phyloP scores from a whole-genome alignment of 768 basidiomycete species.

The Candolleomyces efflorescens region DNA sequence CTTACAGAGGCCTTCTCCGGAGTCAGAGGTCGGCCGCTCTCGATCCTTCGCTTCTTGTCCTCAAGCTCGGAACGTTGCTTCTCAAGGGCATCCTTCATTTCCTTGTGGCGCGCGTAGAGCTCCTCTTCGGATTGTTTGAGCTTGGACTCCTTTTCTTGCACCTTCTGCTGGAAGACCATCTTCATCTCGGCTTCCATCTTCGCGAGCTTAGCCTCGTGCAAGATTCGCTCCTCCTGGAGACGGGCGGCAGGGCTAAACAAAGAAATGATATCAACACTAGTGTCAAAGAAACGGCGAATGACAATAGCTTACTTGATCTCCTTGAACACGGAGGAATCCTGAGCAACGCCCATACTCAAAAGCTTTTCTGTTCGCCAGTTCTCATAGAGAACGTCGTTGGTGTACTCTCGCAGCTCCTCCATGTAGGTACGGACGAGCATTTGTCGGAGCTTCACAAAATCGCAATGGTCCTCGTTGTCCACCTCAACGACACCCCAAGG shows the following conservation, averaged over 20 bases:
- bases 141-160: slow-evolving; percentile 98
- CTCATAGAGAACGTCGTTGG: slow-evolving; percentile 94
- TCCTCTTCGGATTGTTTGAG: slow-evolving; percentile 99
- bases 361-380: slow-evolving; percentile 98
- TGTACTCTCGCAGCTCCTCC: slow-evolving; percentile 98
- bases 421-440: slow-evolving; percentile 99
- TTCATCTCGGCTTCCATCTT: slow-evolving; percentile 99
- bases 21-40: slow-evolving; percentile 90
- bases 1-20: slow-evolving; percentile 88
- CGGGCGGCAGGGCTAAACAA: slow-evolving; percentile 82
- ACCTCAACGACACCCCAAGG: slow-evolving; percentile 99
- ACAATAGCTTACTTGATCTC: slow-evolving; percentile 85
- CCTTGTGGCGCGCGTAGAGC: slow-evolving; percentile 95
- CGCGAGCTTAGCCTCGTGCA: slow-evolving; percentile 95
- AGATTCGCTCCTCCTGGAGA: slow-evolving; percentile 90
- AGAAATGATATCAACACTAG: slow-evolving; percentile 1
- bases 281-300: not conserved
- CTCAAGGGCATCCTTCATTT: slow-evolving; percentile 99
- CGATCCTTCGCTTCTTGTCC: slow-evolving; percentile 96
- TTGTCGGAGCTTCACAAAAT: slow-evolving; percentile 98
- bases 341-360: slow-evolving; percentile 94
- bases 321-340: slow-evolving; percentile 97
- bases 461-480: slow-evolving; percentile 98
- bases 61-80: slow-evolving; percentile 94
- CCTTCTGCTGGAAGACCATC: slow-evolving; percentile 99